Conservation (phyloP, 75 land plant species). For the Sequoiadendron giganteum region DNA sequence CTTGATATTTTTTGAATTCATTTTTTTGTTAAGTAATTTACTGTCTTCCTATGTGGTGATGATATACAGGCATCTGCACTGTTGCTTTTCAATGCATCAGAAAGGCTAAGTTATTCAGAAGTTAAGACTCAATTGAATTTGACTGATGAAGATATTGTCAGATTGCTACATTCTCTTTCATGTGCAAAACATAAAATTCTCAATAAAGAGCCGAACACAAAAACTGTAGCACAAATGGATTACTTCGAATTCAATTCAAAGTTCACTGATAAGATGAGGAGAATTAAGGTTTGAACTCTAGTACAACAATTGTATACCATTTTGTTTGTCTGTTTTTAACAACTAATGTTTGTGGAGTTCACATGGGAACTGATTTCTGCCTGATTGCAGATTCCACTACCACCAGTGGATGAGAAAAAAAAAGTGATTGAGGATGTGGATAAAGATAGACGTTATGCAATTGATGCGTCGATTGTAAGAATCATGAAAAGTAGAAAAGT, state of each 20-base stretch:
- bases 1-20: not conserved
- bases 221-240: constrained; percentile 71
- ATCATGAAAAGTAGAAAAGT: constrained; percentile 97
- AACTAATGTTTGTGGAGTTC: not conserved
- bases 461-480: constrained; percentile 94
- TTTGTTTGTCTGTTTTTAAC: not conserved
- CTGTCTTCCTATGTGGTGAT: not conserved
- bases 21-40: not conserved
- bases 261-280: constrained; percentile 96
- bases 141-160: constrained; percentile 84
- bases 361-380: not conserved
- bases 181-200: constrained; percentile 94
- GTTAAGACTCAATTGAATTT: constrained; percentile 85
- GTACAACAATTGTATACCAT: not conserved
- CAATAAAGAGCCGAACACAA: constrained; percentile 78
- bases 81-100: constrained; percentile 83
- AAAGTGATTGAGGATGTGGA: constrained; percentile 98
- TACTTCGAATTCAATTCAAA: constrained; percentile 87
- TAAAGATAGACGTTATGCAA: constrained; percentile 92
- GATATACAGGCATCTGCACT: constrained; percentile 77
- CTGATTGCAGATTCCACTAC: constrained; percentile 78
- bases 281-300: constrained; percentile 74
- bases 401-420: constrained; percentile 96
- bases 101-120: constrained; percentile 86
- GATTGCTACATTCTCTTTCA: constrained; percentile 90